A percentile compares a stretch with the other conserved stretches of the same genome.
Evolutionary conservation across 2,329 filamentous ascomycete genomes (phyloP).

Genomic region (Fusarium torulosum): DNA sequence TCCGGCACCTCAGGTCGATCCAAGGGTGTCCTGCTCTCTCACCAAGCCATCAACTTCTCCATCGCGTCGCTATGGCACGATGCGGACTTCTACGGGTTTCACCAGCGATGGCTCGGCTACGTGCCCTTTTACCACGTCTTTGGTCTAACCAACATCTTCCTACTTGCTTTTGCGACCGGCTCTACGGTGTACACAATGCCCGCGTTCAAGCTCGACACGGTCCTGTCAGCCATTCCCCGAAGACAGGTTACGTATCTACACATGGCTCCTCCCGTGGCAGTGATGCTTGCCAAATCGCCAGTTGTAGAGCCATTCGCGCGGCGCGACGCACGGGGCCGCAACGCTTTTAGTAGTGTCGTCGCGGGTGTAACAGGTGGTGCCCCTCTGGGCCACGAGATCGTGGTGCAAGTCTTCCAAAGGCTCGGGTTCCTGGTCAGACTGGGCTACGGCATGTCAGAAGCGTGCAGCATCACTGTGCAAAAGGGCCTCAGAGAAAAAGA

Average conservation of each 20-base stretch:
- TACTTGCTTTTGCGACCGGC: constrained; percentile 65
- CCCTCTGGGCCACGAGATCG: constrained; percentile 68
- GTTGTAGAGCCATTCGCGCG: constrained; percentile 70
- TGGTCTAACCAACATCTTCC: constrained; percentile 68
- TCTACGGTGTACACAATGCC: constrained; percentile 77
- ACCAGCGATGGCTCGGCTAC: constrained; percentile 68
- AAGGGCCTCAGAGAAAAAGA: constrained; percentile 65
- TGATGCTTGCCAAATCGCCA: constrained; percentile 77
- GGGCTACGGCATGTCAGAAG: constrained; percentile 82
- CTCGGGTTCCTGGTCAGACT: constrained; percentile 66
- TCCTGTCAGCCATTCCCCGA: constrained; percentile 71
- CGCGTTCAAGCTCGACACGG: constrained; percentile 74
- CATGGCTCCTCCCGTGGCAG: constrained; percentile 77
- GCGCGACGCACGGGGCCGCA: constrained; percentile 57
- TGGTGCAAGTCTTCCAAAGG: constrained; percentile 70
- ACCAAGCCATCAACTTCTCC: constrained; percentile 73
- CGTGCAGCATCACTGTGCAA: constrained; percentile 72
- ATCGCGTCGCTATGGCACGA: constrained; percentile 63
- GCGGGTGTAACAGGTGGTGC: constrained; percentile 72
- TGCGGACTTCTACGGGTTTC: constrained; percentile 58
- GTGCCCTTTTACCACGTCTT: constrained; percentile 78
- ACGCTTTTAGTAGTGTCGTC: constrained; percentile 70
- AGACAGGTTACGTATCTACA: constrained; percentile 74
- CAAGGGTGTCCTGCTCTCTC: constrained; percentile 80
- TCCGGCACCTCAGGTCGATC: constrained; percentile 78